Evolutionary conservation across 1,284 basidiomycete genomes (phyloP).

Genomic region (Sutorius eximius): DNA sequence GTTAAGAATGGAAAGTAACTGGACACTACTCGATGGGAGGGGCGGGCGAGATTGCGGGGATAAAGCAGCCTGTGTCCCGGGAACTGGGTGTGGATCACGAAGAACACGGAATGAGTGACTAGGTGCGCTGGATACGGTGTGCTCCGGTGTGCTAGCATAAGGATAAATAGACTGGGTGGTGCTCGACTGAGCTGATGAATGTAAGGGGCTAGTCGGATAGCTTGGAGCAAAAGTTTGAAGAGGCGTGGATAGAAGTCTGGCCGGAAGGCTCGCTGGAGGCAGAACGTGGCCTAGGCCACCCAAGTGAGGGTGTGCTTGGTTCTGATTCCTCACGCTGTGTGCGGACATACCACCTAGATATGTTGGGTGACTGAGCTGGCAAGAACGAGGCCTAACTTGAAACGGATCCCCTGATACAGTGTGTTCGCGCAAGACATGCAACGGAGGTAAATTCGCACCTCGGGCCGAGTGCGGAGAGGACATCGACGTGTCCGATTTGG

Average conservation of each 20-base stretch:
- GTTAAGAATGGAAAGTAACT: conserved; percentile 39
- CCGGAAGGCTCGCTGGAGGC: conserved; percentile 9
- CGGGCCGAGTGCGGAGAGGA: conserved; percentile 8
- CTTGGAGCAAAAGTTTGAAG: conserved; percentile 16
- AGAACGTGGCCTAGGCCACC: conserved; percentile 18
- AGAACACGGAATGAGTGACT: conserved; percentile 6
- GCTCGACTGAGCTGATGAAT: conserved; percentile 19
- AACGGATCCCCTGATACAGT: conserved; percentile 41
- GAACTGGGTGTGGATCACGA: conserved; percentile 8
- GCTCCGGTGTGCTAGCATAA: conserved; percentile 11
- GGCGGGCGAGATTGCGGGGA: conserved; percentile 18
- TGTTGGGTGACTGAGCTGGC: conserved; percentile 45
- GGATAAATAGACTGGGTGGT: conserved; percentile 19
- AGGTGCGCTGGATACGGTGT: conserved; percentile 8
- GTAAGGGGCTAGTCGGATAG: conserved; percentile 16
- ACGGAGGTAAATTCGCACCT: conserved; percentile 14
- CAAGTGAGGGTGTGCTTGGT: conserved; percentile 46
- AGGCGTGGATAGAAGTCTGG: conserved; percentile 13
- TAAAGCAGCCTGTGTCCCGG: conserved; percentile 10
- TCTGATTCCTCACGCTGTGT: conserved; percentile 37
- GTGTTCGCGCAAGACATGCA: conserved; percentile 9
- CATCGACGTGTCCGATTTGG: conserved; percentile 5
- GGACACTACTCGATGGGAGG: conserved; percentile 29
- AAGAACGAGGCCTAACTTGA: conserved; percentile 60
- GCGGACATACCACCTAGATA: conserved; percentile 28